phyloP scores from a whole-genome alignment of 257 asterid species.

The Parsonsia alboflavescens region DNA sequence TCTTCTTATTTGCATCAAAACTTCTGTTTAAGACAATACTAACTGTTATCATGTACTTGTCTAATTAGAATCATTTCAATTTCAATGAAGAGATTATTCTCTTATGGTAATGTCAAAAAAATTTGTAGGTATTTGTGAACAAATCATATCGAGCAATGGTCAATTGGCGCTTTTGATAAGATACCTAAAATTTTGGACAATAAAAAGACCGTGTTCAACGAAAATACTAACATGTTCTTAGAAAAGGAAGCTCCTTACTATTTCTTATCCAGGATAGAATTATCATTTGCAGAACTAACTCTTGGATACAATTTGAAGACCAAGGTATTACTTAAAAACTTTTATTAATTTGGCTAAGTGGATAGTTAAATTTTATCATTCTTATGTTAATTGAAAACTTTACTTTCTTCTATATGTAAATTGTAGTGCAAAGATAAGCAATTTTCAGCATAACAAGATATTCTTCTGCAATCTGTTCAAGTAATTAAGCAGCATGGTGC shows the following conservation, averaged over 20 bases:
- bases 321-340: conserved; percentile 34
- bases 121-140: conserved; percentile 77
- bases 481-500: conserved; percentile 72
- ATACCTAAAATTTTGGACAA: conserved; percentile 66
- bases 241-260: conserved; percentile 80
- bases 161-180: conserved; percentile 56
- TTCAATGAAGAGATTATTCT: neutral
- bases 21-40: neutral
- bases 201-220: conserved; percentile 64
- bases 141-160: conserved; percentile 69
- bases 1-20: too few relatives aligned
- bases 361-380: too few relatives aligned
- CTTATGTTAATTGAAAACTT: too few relatives aligned
- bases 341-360: neutral
- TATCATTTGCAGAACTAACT: conserved; percentile 67
- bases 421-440: too few relatives aligned
- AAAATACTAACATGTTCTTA: conserved; percentile 65
- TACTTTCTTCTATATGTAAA: too few relatives aligned
- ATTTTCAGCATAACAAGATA: too few relatives aligned
- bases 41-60: neutral
- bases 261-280: conserved; percentile 63
- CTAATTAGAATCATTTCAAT: neutral
- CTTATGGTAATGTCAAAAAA: conserved; percentile 5
- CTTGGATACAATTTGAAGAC: conserved; percentile 78
- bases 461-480: conserved; percentile 56